Base-by-base conservation (phyloP, 2,329 filamentous ascomycete genomes). In the Fusarium sp. region DNA sequence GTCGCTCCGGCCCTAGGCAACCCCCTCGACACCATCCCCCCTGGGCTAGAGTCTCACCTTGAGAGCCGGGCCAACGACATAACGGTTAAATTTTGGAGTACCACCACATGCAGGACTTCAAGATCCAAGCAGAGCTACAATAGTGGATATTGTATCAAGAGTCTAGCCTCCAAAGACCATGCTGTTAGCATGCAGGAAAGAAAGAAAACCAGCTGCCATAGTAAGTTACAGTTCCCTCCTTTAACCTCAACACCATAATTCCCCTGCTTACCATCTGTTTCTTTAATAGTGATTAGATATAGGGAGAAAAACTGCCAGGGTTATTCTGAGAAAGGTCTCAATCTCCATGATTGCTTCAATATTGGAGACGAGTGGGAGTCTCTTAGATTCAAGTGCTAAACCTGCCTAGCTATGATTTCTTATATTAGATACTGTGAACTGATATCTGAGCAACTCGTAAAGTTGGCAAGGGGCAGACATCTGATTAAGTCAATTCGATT, bases 331-430 rank as follows among this genome's bases (percentile, higher is more conserved):
- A 56, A 49, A 3, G 31, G n/a, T 2, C n/a, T 49, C 0, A 56
- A 38, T 6, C 53, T 56, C 7, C 0, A 56, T 15, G 53, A 49
- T 26, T 56, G 53, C 23, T 56, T 56, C n/a, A 49, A 56, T 4
- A 38, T 56, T 24, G 52, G 52, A 38, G 31, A 49, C 1, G 42
- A 49, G 5, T 56, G 53, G 53, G 46, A 31, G 18, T 56, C 42
- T 13, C 18, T 56, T 11, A 49, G 12, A 29, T 56, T 29, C 13
- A 6, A 23, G 46, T 49, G 29, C 13, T 48, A 23, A 8, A 9
- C 7, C 11, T 0, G 1, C 11, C n/a, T 20, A n/a, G 6, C 35
- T 20, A 13, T 12, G 12, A 6, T 20, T 38, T 38, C 35, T 13
- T 38, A 12, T 15, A 35, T 35, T 15, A 18, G 31, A 3, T 9